Base-by-base conservation (phyloP, 129 eudicot genomes). In the Gnaphalium uliginosum region DNA sequence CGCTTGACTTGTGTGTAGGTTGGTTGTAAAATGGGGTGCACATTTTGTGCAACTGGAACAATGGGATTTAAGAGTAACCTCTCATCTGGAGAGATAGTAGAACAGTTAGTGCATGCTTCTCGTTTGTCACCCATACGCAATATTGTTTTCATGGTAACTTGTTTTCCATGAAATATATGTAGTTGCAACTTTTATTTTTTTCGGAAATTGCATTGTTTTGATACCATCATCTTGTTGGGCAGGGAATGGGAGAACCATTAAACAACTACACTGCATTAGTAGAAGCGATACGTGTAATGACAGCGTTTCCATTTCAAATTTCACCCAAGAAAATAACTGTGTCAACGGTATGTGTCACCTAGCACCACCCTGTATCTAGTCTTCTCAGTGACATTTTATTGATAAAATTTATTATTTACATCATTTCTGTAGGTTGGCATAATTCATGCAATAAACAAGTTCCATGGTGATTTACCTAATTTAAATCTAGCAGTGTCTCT, bases 1-100 rank as follows among this genome's bases (percentile, higher is more conserved):
- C 19, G n/a, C 53, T 19, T 14, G 37, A 73, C 57, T 59, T 17
- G 25, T 22, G 5, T 54, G 35, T 35, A 95, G 99, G 99, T 95
- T 84, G 99, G 99, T 17, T 95, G 99, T 84, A 95, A 95, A 81
- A 95, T 95, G 99, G 97, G 94, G 27, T 95, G 99, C 91, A 95
- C 39, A 35, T 95, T 95, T 73, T 95, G 99, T 86, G 99, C 99
- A 17, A 95, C 99, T 24, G 99, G 99, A 66, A 95, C 82, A 68
- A 95, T 95, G 99, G 99, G 99, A 41, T 95, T 95, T 73, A 95
- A 95, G 75, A 86, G 72, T 75, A 95, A 95, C 84, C 95, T 95
- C 39, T 82, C 97, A 18, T 58, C 97, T 33, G 99, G 99, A 71
- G 99, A 95, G 85, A 95, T 95, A 67, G 81, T 95, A 71, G 99